Percentiles rank a stretch among this genome's conserved stretches.
Evolutionary conservation across 2,329 filamentous ascomycete species (phyloP).

Genomic region (Nigrospora sphaerica): DNA sequence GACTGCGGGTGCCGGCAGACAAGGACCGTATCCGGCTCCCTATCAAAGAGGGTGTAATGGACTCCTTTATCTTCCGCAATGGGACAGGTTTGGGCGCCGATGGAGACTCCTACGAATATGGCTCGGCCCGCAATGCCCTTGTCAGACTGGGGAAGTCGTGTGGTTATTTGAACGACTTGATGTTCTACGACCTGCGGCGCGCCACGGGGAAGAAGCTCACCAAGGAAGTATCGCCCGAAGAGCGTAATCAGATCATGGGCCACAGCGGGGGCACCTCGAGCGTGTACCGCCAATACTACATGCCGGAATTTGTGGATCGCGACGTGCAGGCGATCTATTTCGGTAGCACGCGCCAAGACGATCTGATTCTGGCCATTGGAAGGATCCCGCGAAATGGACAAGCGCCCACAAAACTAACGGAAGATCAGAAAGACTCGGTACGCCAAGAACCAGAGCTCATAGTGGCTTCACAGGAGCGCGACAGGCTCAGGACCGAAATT

Average conservation of each 20-base stretch:
- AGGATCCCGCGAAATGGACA: constrained; percentile 5
- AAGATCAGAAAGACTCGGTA: not conserved
- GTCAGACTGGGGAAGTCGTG: not conserved
- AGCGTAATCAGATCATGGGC: constrained; percentile 11
- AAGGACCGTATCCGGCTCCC: no score
- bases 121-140: not conserved
- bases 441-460: not conserved
- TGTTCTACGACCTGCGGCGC: not conserved
- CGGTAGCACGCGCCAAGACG: constrained; percentile 5
- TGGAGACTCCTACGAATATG: not conserved
- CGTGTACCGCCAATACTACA: constrained; percentile 12
- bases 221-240: constrained; percentile 12
- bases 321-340: constrained; percentile 13
- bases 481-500: no score
- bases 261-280: constrained; percentile 5
- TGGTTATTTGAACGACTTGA: not conserved
- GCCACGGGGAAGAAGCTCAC: not conserved
- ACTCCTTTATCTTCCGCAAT: no score
- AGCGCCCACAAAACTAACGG: constrained; percentile 3
- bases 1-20: no score
- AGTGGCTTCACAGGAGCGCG: not conserved
- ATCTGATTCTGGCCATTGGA: constrained; percentile 6
- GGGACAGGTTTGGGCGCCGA: no score
- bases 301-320: constrained; percentile 10
- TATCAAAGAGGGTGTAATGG: no score